Base-by-base conservation (phyloP, 2,329 filamentous ascomycete species). In the Colletotrichum salicis region DNA sequence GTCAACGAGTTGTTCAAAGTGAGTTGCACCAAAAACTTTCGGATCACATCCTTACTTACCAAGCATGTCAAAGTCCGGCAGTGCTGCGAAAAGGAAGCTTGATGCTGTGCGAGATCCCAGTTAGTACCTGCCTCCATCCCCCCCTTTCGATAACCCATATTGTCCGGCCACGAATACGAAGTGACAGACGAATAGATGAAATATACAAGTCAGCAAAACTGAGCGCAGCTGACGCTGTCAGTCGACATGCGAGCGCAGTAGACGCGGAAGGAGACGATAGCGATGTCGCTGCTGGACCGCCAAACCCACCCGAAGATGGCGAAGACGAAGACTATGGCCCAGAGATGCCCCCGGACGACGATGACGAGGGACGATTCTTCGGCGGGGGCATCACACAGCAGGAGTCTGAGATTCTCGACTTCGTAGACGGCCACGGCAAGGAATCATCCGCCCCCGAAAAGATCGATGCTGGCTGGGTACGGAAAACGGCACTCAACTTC, bases 281-380 rank as follows among this genome's bases (percentile, higher is more conserved):
- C 55, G 85, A 87, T 76, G 85, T 85, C 45, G 85, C 84, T 1
- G 85, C 86, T 2, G 86, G 89, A 55, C 82, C 88, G 19, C 79
- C 83, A 5, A 85, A 86, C 41, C 80, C 83, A 15, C 86, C 88
- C 70, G 86, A 86, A 37, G 48, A 64, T 22, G 85, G 86, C 54
- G 82, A 84, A 45, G 89, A 89, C 59, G 79, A 78, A 4, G 80
- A 79, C 57, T 74, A 72, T 11, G 80, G 77, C 67, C 60, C 70
- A 19, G 70, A 72, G 33, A 66, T 71, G 51, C 61, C 67, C n/a
- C 67, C 57, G 11, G 93, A 96, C 75, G 95, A 97, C 76, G 95
- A 97, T 76, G 94, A 97, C 64, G 96, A 97, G 74, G 96, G 96
- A 1, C 92, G 96, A 12, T 99, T 99, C 85, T 99, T 98, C 77